phyloP scores from a whole-genome alignment of 345 rosid genomes.

The Populus simonii region DNA sequence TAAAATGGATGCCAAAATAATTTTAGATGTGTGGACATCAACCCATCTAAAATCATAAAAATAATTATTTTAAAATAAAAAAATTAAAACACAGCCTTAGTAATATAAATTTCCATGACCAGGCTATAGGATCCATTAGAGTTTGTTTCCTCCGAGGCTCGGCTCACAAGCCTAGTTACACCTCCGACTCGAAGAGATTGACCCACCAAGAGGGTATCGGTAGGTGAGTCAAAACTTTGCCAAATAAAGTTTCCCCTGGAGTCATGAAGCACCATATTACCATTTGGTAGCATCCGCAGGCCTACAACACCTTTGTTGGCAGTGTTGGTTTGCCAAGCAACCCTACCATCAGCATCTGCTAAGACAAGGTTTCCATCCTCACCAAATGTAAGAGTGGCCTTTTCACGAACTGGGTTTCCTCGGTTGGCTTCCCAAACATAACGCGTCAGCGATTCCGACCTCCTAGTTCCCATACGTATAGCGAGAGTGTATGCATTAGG shows the following conservation, averaged over 20 bases:
- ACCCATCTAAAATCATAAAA: no score
- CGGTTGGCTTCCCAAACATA: background rate
- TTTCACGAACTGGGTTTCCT: background rate
- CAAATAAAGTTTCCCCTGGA: background rate
- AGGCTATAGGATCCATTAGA: background rate
- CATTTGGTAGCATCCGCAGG: no score
- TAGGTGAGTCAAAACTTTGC: conserved; percentile 6
- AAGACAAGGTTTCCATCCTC: background rate
- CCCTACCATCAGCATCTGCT: background rate
- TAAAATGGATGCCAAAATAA: no score
- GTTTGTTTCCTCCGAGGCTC: background rate
- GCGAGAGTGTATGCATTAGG: no score
- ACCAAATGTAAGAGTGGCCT: background rate
- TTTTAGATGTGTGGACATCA: no score
- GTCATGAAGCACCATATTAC: background rate
- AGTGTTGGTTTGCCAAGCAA: background rate
- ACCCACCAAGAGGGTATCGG: background rate
- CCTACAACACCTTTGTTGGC: no score
- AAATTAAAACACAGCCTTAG: no score
- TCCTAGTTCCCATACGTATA: no score
- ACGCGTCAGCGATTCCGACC: background rate
- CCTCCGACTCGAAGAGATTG: background rate
- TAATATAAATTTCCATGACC: background rate
- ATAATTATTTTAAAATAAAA: no score
- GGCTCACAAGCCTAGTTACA: background rate